Conservation (phyloP, 176 grass and related monocot genomes). For the Oryza officinalis region DNA sequence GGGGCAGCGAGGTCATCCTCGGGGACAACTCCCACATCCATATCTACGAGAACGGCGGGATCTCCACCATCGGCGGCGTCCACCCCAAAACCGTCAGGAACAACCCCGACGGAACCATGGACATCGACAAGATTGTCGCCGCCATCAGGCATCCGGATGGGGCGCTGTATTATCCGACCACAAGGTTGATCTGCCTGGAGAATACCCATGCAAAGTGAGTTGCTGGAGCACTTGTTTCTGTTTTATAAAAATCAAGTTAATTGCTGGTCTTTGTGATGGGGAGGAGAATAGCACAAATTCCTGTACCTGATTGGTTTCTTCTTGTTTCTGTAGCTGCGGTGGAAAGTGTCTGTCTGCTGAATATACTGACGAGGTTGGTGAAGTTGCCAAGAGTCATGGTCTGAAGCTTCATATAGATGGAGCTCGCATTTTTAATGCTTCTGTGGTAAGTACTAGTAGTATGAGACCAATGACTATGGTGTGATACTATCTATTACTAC, state of each 20-base stretch:
- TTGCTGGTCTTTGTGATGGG: not conserved
- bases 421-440: constrained; percentile 95
- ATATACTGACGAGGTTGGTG: constrained; percentile 83
- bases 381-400: constrained; percentile 65
- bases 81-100: constrained; percentile 75
- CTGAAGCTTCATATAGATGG: constrained; percentile 96
- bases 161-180: constrained; percentile 71
- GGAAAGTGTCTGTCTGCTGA: constrained; percentile 75
- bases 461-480: not conserved
- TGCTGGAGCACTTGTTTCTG: not conserved
- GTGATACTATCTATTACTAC: not conserved
- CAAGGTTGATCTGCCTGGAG: constrained; percentile 90
- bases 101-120: constrained; percentile 86
- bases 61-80: constrained; percentile 81
- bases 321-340: constrained; percentile 51
- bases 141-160: constrained; percentile 59
- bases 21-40: constrained; percentile 90
- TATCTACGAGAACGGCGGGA: constrained; percentile 89
- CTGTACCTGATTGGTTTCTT: not conserved
- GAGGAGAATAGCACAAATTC: not conserved
- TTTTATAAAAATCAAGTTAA: not conserved
- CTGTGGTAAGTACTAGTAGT: constrained; percentile 64
- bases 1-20: constrained; percentile 91
- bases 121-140: constrained; percentile 57
- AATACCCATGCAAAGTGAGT: constrained; percentile 97